phyloP scores from a whole-genome alignment of 2,329 filamentous ascomycete species.

The Talaromyces sp. region DNA sequence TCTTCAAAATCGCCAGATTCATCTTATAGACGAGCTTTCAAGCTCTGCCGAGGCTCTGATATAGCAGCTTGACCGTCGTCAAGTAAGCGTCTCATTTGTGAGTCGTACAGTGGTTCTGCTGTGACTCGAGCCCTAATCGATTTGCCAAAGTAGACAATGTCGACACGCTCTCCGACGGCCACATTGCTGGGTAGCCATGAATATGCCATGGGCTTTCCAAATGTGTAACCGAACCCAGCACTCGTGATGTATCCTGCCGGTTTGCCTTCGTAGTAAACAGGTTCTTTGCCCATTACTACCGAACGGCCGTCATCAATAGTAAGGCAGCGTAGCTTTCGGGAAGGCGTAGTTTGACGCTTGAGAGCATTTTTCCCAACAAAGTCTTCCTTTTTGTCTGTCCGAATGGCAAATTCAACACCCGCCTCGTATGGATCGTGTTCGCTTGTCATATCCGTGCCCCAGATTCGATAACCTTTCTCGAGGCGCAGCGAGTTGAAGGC shows the following conservation, averaged over 20 bases:
- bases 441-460: conserved; percentile 54
- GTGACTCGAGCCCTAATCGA: conserved; percentile 51
- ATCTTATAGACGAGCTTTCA: not conserved
- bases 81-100: conserved; percentile 32
- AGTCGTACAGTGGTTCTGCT: conserved; percentile 46
- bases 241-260: conserved; percentile 56
- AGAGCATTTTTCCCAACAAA: not conserved
- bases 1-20: not conserved
- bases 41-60: not conserved
- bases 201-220: conserved; percentile 56
- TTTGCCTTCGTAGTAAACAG: conserved; percentile 48
- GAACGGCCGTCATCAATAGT: conserved; percentile 54
- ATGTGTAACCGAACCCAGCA: conserved; percentile 56
- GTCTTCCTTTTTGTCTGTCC: conserved; percentile 19
- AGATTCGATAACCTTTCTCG: conserved; percentile 56
- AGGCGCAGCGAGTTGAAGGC: conserved; percentile 56
- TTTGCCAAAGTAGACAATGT: conserved; percentile 59
- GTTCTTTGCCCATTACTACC: conserved; percentile 58
- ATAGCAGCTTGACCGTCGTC: conserved; percentile 14
- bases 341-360: not conserved
- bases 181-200: conserved; percentile 51
- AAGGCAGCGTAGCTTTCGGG: conserved; percentile 38
- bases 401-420: conserved; percentile 49
- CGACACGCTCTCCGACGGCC: conserved; percentile 46
- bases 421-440: conserved; percentile 59